Evolutionary conservation across 176 grass and related monocot genomes (phyloP).

Genomic region (Dactylis glomerata): DNA sequence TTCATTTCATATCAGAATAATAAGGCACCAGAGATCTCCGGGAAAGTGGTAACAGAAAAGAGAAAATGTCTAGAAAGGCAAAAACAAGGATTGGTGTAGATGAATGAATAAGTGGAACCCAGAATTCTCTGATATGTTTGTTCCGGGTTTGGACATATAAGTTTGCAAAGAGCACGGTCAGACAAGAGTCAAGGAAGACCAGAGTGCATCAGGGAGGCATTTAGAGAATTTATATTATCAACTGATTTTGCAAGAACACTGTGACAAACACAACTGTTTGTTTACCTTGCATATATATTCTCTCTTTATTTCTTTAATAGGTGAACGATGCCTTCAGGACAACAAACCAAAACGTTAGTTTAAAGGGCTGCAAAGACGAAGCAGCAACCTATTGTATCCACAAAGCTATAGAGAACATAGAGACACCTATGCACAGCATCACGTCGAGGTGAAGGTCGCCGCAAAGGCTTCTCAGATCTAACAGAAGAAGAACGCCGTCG

Average conservation of each 20-base stretch:
- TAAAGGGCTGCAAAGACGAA: slow-evolving; percentile 67
- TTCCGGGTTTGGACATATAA: neutral
- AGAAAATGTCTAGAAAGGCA: slow-evolving; percentile 9
- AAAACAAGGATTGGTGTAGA: slow-evolving; percentile 22
- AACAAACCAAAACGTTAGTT: slow-evolving; percentile 88
- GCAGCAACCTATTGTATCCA: slow-evolving; percentile 69
- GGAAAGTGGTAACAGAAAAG: slow-evolving; percentile 17
- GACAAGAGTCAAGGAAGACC: slow-evolving; percentile 25
- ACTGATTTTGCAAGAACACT: slow-evolving; percentile 42
- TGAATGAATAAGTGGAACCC: slow-evolving; percentile 13
- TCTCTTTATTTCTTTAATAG: slow-evolving; percentile 99
- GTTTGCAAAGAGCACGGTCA: neutral
- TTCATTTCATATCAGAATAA: slow-evolving; percentile 15
- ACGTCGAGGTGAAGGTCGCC: slow-evolving; percentile 66
- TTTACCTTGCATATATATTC: slow-evolving; percentile 99
- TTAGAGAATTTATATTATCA: slow-evolving; percentile 30
- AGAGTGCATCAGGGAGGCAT: slow-evolving; percentile 39
- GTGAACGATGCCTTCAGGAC: slow-evolving; percentile 99
- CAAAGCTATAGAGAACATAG: slow-evolving; percentile 69
- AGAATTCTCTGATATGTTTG: neutral
- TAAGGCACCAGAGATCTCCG: neutral
- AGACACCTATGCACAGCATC: slow-evolving; percentile 90
- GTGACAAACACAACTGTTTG: slow-evolving; percentile 40
- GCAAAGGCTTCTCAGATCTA: slow-evolving; percentile 65
- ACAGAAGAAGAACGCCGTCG: slow-evolving; percentile 64